Conservation (phyloP, 208 protist species). For the Crithidia fasciculata region DNA sequence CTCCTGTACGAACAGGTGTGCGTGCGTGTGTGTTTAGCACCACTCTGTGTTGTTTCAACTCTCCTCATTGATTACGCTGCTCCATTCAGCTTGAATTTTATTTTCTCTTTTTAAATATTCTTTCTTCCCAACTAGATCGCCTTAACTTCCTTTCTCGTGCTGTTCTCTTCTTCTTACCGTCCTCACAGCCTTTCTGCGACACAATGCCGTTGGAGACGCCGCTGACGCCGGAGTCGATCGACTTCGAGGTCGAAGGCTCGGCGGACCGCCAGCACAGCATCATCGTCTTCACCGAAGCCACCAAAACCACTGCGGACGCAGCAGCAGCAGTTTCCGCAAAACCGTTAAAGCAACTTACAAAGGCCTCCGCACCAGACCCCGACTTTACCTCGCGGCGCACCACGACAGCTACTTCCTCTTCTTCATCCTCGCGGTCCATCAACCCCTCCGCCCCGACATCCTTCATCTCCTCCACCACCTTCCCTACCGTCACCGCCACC, state of each 20-base stretch:
- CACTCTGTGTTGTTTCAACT: neutral
- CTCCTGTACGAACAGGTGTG: neutral
- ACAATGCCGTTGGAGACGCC: neutral
- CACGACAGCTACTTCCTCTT: neutral
- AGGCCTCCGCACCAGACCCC: conserved; percentile 4
- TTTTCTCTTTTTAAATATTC: neutral
- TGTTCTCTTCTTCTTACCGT: neutral
- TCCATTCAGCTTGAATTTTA: neutral
- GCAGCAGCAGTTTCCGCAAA: neutral
- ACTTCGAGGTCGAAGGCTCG: conserved; percentile 10
- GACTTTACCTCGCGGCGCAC: neutral
- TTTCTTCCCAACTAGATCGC: neutral
- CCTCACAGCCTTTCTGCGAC: neutral
- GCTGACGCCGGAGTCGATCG: conserved; percentile 1
- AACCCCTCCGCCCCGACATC: neutral
- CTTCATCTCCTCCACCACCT: conserved; percentile 9
- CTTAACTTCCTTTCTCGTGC: neutral
- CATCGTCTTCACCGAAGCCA: neutral
- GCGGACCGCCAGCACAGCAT: neutral
- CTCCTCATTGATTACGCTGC: neutral
- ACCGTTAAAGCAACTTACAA: neutral
- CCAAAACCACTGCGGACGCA: neutral
- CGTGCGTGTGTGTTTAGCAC: neutral
- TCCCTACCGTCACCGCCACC: conserved; percentile 4
- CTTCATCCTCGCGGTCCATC: neutral